Evolutionary conservation across 2,329 filamentous ascomycete species (phyloP), one percentile per base, ranked within the genome.

Genomic region (Sordariomycetes sp.): DNA sequence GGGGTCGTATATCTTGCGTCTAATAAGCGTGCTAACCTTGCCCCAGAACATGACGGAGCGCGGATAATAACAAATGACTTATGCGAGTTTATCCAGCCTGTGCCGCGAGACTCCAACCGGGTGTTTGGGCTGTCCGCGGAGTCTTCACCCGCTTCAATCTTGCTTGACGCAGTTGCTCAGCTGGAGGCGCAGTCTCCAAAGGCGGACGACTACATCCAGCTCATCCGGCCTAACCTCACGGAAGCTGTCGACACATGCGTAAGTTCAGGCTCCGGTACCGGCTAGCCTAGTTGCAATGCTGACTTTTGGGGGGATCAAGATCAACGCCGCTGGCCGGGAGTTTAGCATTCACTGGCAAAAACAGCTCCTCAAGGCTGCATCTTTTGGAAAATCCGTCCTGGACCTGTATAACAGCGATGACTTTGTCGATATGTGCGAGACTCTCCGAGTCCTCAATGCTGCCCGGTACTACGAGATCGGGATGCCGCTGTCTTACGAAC

Each of bases 351-450:
- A 93, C 67, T 96, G 92, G 90, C 94, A 99, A 68, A 99, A 97
- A 69, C 85, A 95, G 65, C 78, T 99, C 1, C 79, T 99, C n/a
- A 95, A 95, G 69, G 94, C 94, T 6, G 94, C 94, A 0, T 97
- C 93, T 0, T 97, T 97, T 69, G 94, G 94, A 61, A 99, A 99
- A 71, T 97, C 94, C 0, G 94, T 97, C 0, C 80, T 99, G 3
- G 94, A 97, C 66, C 85, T 97, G 14, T 99, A 97, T 73, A 97
- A 94, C 71, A 97, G 92, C 67, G 94, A 99, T 67, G 93, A 99
- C 63, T 99, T 97, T 72, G 94, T 99, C 58, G 93, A 97, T 62
- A 97, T 97, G 87, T 96, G 91, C 64, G 93, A 99, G 71, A 94
- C 87, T 1, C 75, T 99, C 18, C 87, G 94, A 18, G 92, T 99